Evolutionary conservation across 768 basidiomycete species (phyloP), one percentile per base, ranked within the genome.

Genomic region (Heimioporus sp.): DNA sequence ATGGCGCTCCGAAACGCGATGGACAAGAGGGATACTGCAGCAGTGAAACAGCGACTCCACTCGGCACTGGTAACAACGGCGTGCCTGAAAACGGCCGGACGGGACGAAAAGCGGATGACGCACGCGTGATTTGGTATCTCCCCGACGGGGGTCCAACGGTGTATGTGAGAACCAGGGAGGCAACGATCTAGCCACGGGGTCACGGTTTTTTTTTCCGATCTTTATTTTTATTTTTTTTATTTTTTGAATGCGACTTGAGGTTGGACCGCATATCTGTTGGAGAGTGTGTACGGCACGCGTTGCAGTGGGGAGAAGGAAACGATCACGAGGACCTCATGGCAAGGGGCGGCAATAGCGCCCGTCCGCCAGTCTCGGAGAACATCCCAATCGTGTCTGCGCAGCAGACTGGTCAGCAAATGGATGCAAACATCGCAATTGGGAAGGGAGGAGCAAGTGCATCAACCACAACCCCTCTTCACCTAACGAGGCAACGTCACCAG

Each of bases 291-390:
- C 51, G 44, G 45, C 32, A 39, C 39, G n/a, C 11, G 10, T 19
- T 20, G 28, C 30, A 21, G 32, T 20, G 38, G 39, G 34, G 50
- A 52, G 44, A 46, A 41, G 39, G 44, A 13, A 28, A 28, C 31
- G 32, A 46, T 41, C 19, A 13, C 16, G 21, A 42, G 16, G 2
- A 21, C 52, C 42, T 42, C n/a, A 40, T 47, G 42, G 38, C 13
- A 17, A 42, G 45, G 34, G 28, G 46, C 43, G 50, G 5, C 47
- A 35, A 41, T n/a, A 42, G 46, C 58, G 50, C 58, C 31, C 7
- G 31, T 57, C 62, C 58, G 51, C 24, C 46, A 54, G n/a, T 17
- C 38, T 37, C 52, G 61, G 50, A 44, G 16, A 5, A 45, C 16
- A 3, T 32, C 10, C 24, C 13, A 16, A 12, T 15, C 16, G 44